A percentile compares a stretch with the other conserved stretches of the same genome.
Conservation (phyloP, 140 eudicot species). For the Ambrosia hybrid region DNA sequence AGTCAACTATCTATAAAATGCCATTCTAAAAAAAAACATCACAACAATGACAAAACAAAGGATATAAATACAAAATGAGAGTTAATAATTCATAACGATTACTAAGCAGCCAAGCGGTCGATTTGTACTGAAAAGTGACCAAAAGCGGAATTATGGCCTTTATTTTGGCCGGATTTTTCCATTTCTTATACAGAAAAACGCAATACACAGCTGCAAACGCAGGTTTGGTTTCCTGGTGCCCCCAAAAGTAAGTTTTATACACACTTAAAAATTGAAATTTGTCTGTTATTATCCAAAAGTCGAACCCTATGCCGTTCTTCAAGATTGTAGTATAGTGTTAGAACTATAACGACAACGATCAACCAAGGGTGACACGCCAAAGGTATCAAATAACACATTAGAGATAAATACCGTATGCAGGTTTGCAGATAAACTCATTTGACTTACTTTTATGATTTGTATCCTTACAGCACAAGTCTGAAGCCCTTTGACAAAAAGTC, state of each 20-base stretch:
- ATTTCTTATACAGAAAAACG: too few relatives aligned
- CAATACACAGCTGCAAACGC: too few relatives aligned
- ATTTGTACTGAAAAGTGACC: background rate
- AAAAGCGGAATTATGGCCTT: background rate
- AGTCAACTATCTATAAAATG: background rate
- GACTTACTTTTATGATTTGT: conserved; percentile 14
- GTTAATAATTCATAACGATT: background rate
- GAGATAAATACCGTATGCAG: conserved; percentile 5
- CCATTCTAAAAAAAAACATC: background rate
- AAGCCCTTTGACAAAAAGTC: conserved; percentile 50
- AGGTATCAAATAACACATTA: background rate
- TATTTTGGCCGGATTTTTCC: too few relatives aligned
- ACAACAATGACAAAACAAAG: too few relatives aligned
- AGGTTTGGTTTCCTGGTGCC: too few relatives aligned
- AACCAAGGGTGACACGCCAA: background rate
- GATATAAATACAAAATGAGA: background rate
- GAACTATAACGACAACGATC: background rate
- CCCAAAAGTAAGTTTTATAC: too few relatives aligned
- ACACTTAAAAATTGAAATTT: background rate
- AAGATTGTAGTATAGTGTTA: conserved; percentile 3
- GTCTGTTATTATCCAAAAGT: background rate
- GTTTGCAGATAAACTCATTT: conserved; percentile 9
- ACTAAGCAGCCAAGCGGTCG: background rate
- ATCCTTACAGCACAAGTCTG: conserved; percentile 38
- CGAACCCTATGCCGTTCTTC: background rate